Conservation (phyloP, 2,329 filamentous ascomycete species). For the Colletotrichum simmondsii region DNA sequence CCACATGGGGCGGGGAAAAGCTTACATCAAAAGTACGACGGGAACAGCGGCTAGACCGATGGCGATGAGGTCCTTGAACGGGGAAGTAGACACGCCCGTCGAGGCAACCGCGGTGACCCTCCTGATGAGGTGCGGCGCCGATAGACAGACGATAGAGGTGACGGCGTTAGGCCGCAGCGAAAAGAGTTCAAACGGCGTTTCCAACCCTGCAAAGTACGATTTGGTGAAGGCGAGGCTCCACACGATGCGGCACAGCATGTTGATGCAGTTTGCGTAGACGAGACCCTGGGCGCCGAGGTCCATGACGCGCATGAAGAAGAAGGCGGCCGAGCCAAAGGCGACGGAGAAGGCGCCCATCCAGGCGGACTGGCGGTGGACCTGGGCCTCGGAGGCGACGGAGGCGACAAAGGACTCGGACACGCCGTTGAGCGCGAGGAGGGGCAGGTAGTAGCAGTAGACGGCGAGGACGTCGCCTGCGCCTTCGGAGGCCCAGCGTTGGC, state of each 20-base stretch:
- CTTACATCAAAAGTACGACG: slow-evolving; percentile 70
- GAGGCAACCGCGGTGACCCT: slow-evolving; percentile 34
- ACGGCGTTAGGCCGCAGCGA: slow-evolving; percentile 55
- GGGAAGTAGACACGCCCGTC: slow-evolving; percentile 8
- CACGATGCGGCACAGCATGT: slow-evolving; percentile 85
- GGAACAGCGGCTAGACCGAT: slow-evolving; percentile 61
- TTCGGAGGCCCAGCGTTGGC: slow-evolving; percentile 78
- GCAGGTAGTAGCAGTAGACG: slow-evolving; percentile 92
- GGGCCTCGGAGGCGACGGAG: slow-evolving; percentile 79
- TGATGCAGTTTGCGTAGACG: slow-evolving; percentile 87
- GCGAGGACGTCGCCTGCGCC: slow-evolving; percentile 80
- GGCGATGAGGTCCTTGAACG: slow-evolving; percentile 54
- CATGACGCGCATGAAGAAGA: slow-evolving; percentile 76
- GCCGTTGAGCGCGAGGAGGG: slow-evolving; percentile 90
- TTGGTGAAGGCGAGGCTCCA: slow-evolving; percentile 84
- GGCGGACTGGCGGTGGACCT: slow-evolving; percentile 81
- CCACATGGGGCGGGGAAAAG: slow-evolving; percentile 13
- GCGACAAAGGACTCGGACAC: slow-evolving; percentile 93
- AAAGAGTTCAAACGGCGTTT: slow-evolving; percentile 51
- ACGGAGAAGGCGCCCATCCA: slow-evolving; percentile 89
- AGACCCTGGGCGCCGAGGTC: slow-evolving; percentile 81
- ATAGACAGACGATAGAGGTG: slow-evolving; percentile 55
- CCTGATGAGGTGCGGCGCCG: slow-evolving; percentile 54
- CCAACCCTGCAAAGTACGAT: slow-evolving; percentile 66
- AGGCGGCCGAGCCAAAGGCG: slow-evolving; percentile 80